Evolutionary conservation across 352 stramenopile species (phyloP).

Genomic region (Nothophytophthora sp.): DNA sequence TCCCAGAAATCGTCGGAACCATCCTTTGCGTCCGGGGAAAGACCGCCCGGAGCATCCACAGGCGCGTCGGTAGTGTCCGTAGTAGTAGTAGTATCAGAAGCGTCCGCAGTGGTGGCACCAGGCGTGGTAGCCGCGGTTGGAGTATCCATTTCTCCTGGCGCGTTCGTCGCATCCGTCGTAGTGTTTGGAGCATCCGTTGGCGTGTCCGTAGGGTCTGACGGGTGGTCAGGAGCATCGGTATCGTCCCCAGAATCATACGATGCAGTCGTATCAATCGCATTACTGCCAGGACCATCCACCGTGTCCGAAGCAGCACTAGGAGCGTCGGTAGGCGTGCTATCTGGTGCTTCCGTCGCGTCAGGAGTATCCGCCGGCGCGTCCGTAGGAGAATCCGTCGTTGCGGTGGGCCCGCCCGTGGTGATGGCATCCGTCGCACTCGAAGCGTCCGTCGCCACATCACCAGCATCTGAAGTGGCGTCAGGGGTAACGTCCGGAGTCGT

Average conservation of each 20-base stretch:
- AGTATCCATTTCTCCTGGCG: no score
- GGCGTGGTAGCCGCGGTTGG: constrained; percentile 3
- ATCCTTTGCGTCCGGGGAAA: no score
- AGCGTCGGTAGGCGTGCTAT: no score
- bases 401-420: background rate
- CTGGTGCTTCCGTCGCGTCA: background rate
- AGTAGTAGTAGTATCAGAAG: constrained; percentile 6
- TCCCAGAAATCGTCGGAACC: background rate
- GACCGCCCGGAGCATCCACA: background rate
- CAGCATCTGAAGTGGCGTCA: no score
- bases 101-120: background rate
- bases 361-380: background rate
- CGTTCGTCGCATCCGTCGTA: background rate
- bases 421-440: background rate
- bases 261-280: no score
- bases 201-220: no score
- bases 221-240: no score
- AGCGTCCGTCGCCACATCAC: background rate
- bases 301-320: no score
- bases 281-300: no score
- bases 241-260: no score
- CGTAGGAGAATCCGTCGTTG: background rate
- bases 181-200: background rate
- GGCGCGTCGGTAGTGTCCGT: background rate
- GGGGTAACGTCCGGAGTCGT: no score